These are phyloP conservation scores for Mucor ambiguus DNA, from an alignment of 371 early-diverging fungal species.

Conservation along the genomic window DNA sequence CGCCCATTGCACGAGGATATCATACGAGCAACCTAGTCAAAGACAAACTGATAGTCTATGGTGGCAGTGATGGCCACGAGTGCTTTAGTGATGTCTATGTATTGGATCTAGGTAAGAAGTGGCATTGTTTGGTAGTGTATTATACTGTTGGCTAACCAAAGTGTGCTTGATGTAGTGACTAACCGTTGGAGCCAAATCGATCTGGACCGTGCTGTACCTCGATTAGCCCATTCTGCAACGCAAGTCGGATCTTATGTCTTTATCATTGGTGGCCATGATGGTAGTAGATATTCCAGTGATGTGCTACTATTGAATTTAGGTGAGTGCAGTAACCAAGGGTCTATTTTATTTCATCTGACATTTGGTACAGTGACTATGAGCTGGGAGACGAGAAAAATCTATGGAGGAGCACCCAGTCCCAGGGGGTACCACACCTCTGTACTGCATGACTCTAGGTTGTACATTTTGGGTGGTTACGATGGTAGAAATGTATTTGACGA, in stretches of 20 bases:
- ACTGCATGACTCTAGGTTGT: constrained; percentile 80
- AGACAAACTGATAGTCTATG: constrained; percentile 75
- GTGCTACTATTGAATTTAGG: constrained; percentile 83
- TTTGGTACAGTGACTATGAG: constrained; percentile 64
- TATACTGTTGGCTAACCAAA: too few relatives aligned
- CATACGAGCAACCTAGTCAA: constrained; percentile 86
- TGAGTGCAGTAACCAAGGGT: constrained; percentile 22
- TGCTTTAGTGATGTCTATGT: constrained; percentile 85
- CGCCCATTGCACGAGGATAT: constrained; percentile 84
- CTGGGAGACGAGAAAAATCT: constrained; percentile 78
- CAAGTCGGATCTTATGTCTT: constrained; percentile 90
- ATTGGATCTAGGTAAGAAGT: constrained; percentile 51
- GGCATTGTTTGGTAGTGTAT: too few relatives aligned
- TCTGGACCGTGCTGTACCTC: constrained; percentile 65
- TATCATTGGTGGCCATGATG: constrained; percentile 89
- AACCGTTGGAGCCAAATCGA: constrained; percentile 65
- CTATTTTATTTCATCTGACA: background rate
- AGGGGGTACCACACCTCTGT: constrained; percentile 87
- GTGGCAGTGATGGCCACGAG: constrained; percentile 91
- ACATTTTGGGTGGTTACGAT: constrained; percentile 86
- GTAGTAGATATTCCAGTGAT: constrained; percentile 76
- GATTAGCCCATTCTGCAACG: constrained; percentile 85
- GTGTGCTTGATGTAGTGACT: background rate
- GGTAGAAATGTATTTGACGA: constrained; percentile 83
- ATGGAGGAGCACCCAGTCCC: constrained; percentile 67